Conservation (phyloP, 1,139 yeast genomes). For the Dujonia santamariae region DNA sequence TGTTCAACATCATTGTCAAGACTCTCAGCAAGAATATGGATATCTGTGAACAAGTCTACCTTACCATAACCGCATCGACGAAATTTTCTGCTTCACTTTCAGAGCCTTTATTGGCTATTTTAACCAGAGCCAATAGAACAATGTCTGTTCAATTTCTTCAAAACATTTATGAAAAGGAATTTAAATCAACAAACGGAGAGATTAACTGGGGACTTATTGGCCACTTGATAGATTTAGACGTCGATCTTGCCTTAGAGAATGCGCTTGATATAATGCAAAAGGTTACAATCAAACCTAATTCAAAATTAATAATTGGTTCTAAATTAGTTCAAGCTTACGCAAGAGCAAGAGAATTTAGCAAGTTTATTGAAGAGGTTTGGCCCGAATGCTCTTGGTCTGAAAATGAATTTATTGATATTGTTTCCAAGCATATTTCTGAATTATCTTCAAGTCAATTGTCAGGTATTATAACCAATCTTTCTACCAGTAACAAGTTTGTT, state of each 20-base stretch:
- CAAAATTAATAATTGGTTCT: conserved; percentile 25
- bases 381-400: conserved; percentile 33
- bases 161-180: conserved; percentile 28
- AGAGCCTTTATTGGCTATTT: conserved; percentile 33
- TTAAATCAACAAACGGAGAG: conserved; percentile 13
- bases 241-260: conserved; percentile 45
- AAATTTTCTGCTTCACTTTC: conserved; percentile 29
- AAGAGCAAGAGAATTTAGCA: conserved; percentile 56
- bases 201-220: conserved; percentile 45
- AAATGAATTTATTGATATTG: conserved; percentile 26
- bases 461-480: conserved; percentile 17
- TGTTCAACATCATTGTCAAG: conserved; percentile 26
- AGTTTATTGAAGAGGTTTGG: conserved; percentile 50
- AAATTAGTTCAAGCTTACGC: conserved; percentile 46
- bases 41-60: conserved; percentile 44
- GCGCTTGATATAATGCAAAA: conserved; percentile 25
- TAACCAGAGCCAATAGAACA: conserved; percentile 43
- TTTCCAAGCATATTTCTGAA: conserved; percentile 37
- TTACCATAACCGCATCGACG: conserved; percentile 24
- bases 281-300: conserved; percentile 14
- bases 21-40: conserved; percentile 24
- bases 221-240: conserved; percentile 45
- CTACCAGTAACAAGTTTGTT: conserved; percentile 7
- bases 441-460: conserved; percentile 49
- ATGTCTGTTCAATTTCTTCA: conserved; percentile 46